Evolutionary conservation across 1,284 basidiomycete genomes (phyloP), one percentile per base, ranked within the genome.

Genomic region (Ganoderma resinaceum): DNA sequence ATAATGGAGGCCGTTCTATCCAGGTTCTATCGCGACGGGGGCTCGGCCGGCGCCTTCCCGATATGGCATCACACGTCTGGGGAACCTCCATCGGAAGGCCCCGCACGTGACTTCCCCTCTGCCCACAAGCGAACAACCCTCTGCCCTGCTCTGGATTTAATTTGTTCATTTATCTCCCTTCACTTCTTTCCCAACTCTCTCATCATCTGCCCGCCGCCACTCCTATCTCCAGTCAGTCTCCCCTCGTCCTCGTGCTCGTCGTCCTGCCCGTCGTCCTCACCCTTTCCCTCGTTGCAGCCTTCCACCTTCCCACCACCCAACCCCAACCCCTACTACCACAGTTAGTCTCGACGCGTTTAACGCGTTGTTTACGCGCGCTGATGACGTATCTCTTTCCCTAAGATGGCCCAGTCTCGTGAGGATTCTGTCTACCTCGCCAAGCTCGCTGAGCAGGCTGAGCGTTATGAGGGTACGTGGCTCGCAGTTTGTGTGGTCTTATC

Each of bases 351-450:
- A 71, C 74, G 69, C 68, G 72, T 75, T 53, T 40, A 71, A 78
- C 79, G 76, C 75, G 77, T 77, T 53, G 64, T 73, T 38, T 55
- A 61, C 70, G 66, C 70, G 73, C 70, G 66, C 71, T 80, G 42
- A 79, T 72, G 66, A 70, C 71, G 71, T 73, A 72, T 70, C 64
- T 52, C 40, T 43, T 43, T 52, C 29, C 62, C 62, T 23, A 43
- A 89, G 88, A 96, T 96, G 95, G 83, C 93, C 79, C 91, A 92
- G 80, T 88, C 91, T 80, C 95, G 95, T 81, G 95, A 97, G 91
- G 96, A 97, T 84, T 96, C 94, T 79, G 96, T 98, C 84, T 98
- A 98, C 91, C 96, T 98, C 83, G 96, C 96, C 86, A 98, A 98
- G 94, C 95, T 98, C 87, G 95, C 95, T 82, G 96, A 97, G 87